phyloP scores from a whole-genome alignment of 164 flowering plant species.

The Chloranthus sessilifolius region DNA sequence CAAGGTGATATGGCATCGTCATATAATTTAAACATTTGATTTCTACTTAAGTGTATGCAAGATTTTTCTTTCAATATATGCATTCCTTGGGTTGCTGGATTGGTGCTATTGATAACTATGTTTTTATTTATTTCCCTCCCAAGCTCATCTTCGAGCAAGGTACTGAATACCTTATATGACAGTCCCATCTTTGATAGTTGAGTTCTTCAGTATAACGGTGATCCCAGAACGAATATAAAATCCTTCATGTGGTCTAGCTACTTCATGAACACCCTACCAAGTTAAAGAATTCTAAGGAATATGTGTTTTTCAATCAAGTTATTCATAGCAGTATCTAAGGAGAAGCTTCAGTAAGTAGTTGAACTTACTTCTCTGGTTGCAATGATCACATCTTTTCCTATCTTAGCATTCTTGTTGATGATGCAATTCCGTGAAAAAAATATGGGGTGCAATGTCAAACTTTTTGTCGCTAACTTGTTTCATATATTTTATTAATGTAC shows the following conservation, averaged over 20 bases:
- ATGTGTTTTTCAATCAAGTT: too few relatives aligned
- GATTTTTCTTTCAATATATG: too few relatives aligned
- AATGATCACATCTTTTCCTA: constrained; percentile 77
- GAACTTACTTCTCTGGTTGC: constrained; percentile 66
- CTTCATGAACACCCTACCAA: constrained; percentile 81
- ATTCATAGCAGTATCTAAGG: not conserved
- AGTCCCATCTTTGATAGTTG: constrained; percentile 73
- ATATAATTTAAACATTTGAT: too few relatives aligned
- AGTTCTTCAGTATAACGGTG: constrained; percentile 69
- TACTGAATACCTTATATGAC: constrained; percentile 25
- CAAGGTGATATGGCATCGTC: too few relatives aligned
- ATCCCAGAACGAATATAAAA: constrained; percentile 88
- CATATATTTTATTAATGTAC: not conserved
- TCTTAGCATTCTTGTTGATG: constrained; percentile 94
- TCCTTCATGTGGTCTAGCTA: constrained; percentile 70
- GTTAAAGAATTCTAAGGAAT: constrained; percentile 4
- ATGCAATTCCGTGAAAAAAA: constrained; percentile 70
- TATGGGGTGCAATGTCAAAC: not conserved
- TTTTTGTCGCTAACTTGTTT: too few relatives aligned
- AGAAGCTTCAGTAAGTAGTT: not conserved
- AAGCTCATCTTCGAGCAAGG: constrained; percentile 3
- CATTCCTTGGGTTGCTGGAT: too few relatives aligned
- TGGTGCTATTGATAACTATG: too few relatives aligned
- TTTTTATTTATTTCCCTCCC: too few relatives aligned
- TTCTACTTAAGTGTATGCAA: too few relatives aligned